phyloP scores from a whole-genome alignment of 1,284 basidiomycete genomes.

The Trametes hirsuta region DNA sequence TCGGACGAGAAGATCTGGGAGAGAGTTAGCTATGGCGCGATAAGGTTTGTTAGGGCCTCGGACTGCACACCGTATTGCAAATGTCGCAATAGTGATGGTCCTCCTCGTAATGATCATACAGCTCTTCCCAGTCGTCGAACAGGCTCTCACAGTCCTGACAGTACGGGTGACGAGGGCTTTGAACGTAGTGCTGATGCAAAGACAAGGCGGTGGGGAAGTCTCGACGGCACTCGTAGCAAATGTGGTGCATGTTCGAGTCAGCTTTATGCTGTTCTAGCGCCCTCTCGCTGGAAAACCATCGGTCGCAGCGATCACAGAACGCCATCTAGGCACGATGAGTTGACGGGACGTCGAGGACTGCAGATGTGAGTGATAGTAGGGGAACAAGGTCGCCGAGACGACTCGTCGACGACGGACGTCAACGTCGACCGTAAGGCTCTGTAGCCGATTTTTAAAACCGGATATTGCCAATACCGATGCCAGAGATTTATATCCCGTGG shows the following conservation, averaged over 20 bases:
- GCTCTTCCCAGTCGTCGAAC: constrained; percentile 22
- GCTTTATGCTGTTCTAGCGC: constrained; percentile 32
- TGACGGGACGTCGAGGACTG: too few species aligned
- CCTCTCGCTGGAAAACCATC: constrained; percentile 11
- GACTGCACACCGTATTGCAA: constrained; percentile 22
- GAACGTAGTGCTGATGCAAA: constrained; percentile 22
- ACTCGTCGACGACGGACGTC: too few species aligned
- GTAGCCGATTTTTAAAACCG: too few species aligned
- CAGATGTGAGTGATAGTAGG: too few species aligned
- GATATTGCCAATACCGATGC: too few species aligned
- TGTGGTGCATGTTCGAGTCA: constrained; percentile 33
- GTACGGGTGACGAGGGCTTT: constrained; percentile 29
- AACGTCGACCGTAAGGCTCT: too few species aligned
- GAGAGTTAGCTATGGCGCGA: too few species aligned
- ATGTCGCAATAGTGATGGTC: constrained; percentile 22
- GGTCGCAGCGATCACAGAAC: neutral
- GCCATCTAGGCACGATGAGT: neutral
- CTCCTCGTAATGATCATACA: constrained; percentile 24
- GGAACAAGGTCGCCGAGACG: too few species aligned
- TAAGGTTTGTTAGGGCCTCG: too few species aligned
- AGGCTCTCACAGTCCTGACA: constrained; percentile 31
- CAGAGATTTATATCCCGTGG: too few species aligned
- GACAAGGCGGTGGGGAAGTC: constrained; percentile 20
- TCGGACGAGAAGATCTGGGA: constrained; percentile 18
- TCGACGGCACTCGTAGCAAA: constrained; percentile 39